A percentile compares a stretch with the other conserved stretches of the same genome.
Conservation (phyloP, 148 eudicot genomes). For the Rhododendron griersonianum region DNA sequence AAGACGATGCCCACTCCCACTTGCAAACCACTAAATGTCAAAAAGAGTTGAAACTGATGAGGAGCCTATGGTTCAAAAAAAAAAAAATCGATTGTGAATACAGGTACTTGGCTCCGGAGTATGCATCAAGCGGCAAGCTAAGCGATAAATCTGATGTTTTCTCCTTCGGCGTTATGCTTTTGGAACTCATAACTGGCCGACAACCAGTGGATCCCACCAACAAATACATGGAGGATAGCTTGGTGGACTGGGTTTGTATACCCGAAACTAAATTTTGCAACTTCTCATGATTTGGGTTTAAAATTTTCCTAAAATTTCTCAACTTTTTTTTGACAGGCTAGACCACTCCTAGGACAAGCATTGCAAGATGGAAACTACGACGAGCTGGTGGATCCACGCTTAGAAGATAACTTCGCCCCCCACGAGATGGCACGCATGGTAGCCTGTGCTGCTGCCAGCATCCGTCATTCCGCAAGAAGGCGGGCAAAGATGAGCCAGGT, state of each 20-base stretch:
- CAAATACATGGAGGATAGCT: slow-evolving; percentile 67
- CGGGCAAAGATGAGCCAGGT: slow-evolving; percentile 68
- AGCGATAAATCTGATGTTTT: slow-evolving; percentile 87
- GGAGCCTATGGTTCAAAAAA: neutral
- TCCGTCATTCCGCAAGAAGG: slow-evolving; percentile 52
- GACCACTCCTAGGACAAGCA: slow-evolving; percentile 44
- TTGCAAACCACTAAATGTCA: neutral
- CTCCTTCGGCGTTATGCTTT: slow-evolving; percentile 78
- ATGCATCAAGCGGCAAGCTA: slow-evolving; percentile 84
- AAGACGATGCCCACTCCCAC: neutral
- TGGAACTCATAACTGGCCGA: slow-evolving; percentile 81
- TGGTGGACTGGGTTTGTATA: slow-evolving; percentile 71
- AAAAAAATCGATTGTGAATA: neutral
- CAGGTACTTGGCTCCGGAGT: slow-evolving; percentile 88
- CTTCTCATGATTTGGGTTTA: neutral
- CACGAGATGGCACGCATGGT: slow-evolving; percentile 55
- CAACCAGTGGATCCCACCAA: slow-evolving; percentile 59
- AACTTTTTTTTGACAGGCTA: slow-evolving; percentile 7
- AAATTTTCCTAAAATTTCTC: neutral
- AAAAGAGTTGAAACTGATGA: neutral
- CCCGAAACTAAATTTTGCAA: neutral
- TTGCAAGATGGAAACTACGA: slow-evolving; percentile 50
- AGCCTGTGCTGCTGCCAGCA: slow-evolving; percentile 52
- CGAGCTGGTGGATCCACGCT: slow-evolving; percentile 25
- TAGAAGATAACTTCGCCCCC: slow-evolving; percentile 27